Base-by-base conservation (phyloP, 2,329 filamentous ascomycete genomes). In the Aciculosporium take region DNA sequence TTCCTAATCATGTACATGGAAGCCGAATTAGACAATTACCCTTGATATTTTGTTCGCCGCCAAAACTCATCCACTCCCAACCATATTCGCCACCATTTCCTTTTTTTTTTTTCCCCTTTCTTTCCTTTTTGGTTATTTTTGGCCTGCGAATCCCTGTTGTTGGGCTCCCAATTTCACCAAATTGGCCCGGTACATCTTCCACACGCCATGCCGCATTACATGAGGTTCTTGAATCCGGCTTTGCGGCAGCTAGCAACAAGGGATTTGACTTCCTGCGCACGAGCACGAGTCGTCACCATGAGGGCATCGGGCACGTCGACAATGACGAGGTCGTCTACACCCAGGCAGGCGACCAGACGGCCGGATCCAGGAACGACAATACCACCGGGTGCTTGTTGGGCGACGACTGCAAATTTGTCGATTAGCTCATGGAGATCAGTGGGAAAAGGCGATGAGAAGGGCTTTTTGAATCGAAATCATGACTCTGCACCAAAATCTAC, bases 281-380 rank as follows among this genome's bases (percentile, higher is more conserved):
- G 51, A 18, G 51, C 51, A 39, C 51, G 45, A 25, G 51, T 53
- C 1, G 51, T 53, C 27, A 53, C 46, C 50, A 53, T 51, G 46
- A 53, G 51, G 15, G 51, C 51, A 41, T 53, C 51, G 23, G 51
- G 51, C 20, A 51, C 43, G 27, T 53, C 51, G 20, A 53, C 46
- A 32, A 53, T 53, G 32, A 53, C 51, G 24, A 53, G 47, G 36
- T 53, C 51, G 45, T 53, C 51, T 18, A 53, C 48, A 42, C 51
- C 51, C 15, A 53, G 45, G 34, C 49, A 51, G 28, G 51, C 51
- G 37, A 53, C 40, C n/a, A 53, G 44, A 30, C 51, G 51, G 34
- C 50, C 50, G 20, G 51, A 52, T 20, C 47, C 50, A 7, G 51
- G 51, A 15, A 53, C 50, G 21, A 53, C 49, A 21, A 53, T 50